Evolutionary conservation across 345 rosid species (phyloP), one percentile per base, ranked within the genome.

Genomic region (Kernera saxatilis): DNA sequence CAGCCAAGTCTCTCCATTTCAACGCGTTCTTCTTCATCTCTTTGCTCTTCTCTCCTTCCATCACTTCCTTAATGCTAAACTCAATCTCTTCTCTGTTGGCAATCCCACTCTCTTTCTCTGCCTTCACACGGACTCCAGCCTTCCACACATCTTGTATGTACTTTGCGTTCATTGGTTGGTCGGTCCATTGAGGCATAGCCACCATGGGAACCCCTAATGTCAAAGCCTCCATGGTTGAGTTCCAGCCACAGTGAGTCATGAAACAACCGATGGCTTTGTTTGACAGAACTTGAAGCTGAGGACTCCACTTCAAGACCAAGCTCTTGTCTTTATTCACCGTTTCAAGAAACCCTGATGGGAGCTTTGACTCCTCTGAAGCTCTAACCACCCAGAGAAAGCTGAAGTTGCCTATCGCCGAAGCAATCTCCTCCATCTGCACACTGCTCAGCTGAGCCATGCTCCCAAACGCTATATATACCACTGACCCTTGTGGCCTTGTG

Each of bases 211-310:
- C 80, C 8, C 88, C 85, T 67, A 85, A 73, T 71, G 77, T 37
- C 78, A 85, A 36, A 0, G 77, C 86, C 76, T 85, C 86, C 9
- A 85, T 64, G 0, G 86, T 85, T 3, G 85, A 85, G 55, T 88
- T 88, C 93, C 93, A 88, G 1, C 93, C 88, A 43, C 87, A 80
- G 11, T 88, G 93, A 1, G 82, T 86, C 37, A 88, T 60, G 67
- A 88, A 88, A 45, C 88, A 88, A 40, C 90, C 93, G 0, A 80
- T 51, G 6, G 86, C 72, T 44, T 67, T 76, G 69, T 75, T 67
- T 11, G 87, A 78, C 5, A 88, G 46, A 7, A 83, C 80, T 51
- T 86, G 71, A 7, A 80, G 73, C 33, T 88, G 93, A 17, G 86
- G 85, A 65, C 84, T 62, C 94, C 94, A 88, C 13, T 53, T 67